Evolutionary conservation across 768 basidiomycete genomes (phyloP).

Genomic region (Chalciporus sphaerocephalus): DNA sequence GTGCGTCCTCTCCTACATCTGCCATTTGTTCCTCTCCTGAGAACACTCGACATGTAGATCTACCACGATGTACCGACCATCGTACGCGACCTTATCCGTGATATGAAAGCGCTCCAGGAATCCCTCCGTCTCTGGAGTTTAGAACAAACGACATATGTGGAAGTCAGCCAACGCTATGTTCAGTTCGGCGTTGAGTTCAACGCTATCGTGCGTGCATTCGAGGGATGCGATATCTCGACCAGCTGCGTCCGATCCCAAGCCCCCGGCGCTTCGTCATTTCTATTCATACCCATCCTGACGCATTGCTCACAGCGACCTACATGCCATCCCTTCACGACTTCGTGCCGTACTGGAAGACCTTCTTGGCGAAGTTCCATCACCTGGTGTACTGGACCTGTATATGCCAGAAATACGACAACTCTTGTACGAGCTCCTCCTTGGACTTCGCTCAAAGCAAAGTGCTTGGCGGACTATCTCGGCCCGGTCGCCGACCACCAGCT

Average conservation of each 20-base stretch:
- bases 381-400: conserved; percentile 32
- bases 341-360: conserved; percentile 40
- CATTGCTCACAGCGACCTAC: conserved; percentile 34
- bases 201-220: conserved; percentile 69
- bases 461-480: conserved; percentile 29
- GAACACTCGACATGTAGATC: neutral
- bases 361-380: conserved; percentile 40
- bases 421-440: conserved; percentile 37
- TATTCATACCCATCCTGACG: neutral
- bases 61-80: conserved; percentile 49
- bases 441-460: conserved; percentile 39
- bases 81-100: conserved; percentile 67
- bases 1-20: neutral
- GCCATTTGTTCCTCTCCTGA: neutral
- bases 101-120: conserved; percentile 81
- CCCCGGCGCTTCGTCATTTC: no score
- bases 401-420: conserved; percentile 36
- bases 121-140: conserved; percentile 65
- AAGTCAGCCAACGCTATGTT: conserved; percentile 90
- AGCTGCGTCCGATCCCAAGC: conserved; percentile 49
- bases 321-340: conserved; percentile 35
- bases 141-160: conserved; percentile 51
- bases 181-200: conserved; percentile 89
- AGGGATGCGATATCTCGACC: conserved; percentile 66
- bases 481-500: conserved; percentile 9